Evolutionary conservation across 108 stramenopile genomes (phyloP).

Genomic region (Heterococcus sp.): DNA sequence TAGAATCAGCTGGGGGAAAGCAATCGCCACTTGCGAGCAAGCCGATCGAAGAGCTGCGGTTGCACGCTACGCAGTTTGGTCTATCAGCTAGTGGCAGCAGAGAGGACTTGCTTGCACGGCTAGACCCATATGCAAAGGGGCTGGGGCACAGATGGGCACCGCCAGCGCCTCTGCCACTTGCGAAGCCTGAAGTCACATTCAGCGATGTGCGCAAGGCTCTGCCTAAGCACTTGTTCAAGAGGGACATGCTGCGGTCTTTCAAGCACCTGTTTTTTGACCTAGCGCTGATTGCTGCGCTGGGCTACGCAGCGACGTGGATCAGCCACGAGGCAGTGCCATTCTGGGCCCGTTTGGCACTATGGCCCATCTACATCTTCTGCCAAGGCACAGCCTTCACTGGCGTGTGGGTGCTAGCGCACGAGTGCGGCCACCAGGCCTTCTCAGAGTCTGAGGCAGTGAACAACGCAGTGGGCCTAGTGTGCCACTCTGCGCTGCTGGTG

Average conservation of each 20-base stretch:
- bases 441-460: constrained; percentile 83
- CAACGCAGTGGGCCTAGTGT: constrained; percentile 85
- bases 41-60: constrained; percentile 30
- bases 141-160: constrained; percentile 49
- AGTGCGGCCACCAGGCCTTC: constrained; percentile 98
- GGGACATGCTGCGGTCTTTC: constrained; percentile 77
- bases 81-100: constrained; percentile 33
- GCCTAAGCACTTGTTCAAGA: constrained; percentile 88
- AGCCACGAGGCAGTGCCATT: constrained; percentile 62
- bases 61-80: constrained; percentile 48
- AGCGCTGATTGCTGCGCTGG: constrained; percentile 71
- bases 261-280: constrained; percentile 76
- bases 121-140: constrained; percentile 44
- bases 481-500: constrained; percentile 92
- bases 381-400: constrained; percentile 94
- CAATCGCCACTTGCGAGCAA: constrained; percentile 12
- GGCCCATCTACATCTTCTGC: constrained; percentile 91
- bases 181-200: constrained; percentile 50
- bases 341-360: constrained; percentile 67
- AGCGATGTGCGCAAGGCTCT: constrained; percentile 60
- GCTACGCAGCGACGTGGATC: constrained; percentile 77
- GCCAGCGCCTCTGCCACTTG: constrained; percentile 49
- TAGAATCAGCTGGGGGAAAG: not conserved
- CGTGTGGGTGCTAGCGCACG: constrained; percentile 97
- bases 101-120: constrained; percentile 24